Base-by-base conservation (phyloP, 2,329 filamentous ascomycete genomes). In the Trichophyton verrucosum region DNA sequence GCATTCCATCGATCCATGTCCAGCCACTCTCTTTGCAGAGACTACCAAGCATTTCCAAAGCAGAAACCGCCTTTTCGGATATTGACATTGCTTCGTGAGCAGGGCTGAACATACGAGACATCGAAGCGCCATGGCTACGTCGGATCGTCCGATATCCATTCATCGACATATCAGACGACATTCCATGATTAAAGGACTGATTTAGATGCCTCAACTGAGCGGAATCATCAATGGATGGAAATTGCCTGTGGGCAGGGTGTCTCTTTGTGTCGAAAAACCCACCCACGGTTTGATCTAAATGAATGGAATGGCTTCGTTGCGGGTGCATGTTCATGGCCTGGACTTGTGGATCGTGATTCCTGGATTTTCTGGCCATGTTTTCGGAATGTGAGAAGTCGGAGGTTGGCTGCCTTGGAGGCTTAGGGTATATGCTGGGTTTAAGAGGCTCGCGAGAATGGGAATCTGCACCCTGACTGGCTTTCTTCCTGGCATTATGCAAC, bases 1-100 rank as follows among this genome's bases (percentile, higher is more conserved):
- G 78, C 78, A 97, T 91, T 1, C 94, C 94, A 70, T 97, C 92
- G 59, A 91, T 82, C 94, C 94, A 99, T 67, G 85, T 82, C 88
- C 89, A 94, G 8, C 81, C 81, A 68, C 86, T 89, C 71, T 92
- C 86, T 67, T 88, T 84, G 70, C 90, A 95, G 5, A 95, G 75
- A 64, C 80, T 83, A 15, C 83, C 85, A 20, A 96, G 78, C 68
- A 90, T 83, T 42, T 88, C 83, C 20, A 95, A 74, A 1, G 88
- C 87, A 5, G 81, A 78, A 55, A 79, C 81, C 7, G 89, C 89
- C 64, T 80, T 82, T 60, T 78, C 72, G 22, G 81, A 69, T 3
- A 80, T 77, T 0, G 79, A 78, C 9, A 65, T 69, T 46, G 74
- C 72, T 53, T 69, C 70, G 40, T 68, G 68, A 36, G 66, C 60